A percentile compares a stretch with the other conserved stretches of the same genome.
Conservation (phyloP, 768 basidiomycete species). For the Mycena venus region DNA sequence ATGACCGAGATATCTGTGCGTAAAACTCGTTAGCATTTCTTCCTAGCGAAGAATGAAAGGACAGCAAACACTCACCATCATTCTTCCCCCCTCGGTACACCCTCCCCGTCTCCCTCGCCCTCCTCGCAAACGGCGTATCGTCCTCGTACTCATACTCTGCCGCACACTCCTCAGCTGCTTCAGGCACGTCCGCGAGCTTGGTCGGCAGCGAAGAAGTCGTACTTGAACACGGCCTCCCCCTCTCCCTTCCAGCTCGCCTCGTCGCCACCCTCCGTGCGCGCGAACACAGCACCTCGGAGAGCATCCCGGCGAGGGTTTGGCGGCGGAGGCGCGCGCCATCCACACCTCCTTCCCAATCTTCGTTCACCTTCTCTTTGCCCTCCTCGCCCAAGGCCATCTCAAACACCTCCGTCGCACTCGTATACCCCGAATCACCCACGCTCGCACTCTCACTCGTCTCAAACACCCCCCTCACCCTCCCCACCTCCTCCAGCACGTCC, state of each 20-base stretch:
- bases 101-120: conserved; percentile 81
- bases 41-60: not conserved
- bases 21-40: not conserved
- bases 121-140: conserved; percentile 88
- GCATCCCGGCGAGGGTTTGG: conserved; percentile 74
- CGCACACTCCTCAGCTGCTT: not conserved
- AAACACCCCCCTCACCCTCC: conserved; percentile 59
- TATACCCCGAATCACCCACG: not conserved
- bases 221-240: conserved; percentile 31
- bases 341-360: not conserved
- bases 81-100: conserved; percentile 85
- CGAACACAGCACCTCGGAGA: conserved; percentile 86
- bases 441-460: not conserved
- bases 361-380: no score
- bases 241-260: conserved; percentile 43
- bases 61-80: conserved; percentile 68
- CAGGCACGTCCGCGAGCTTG: not conserved
- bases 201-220: not conserved
- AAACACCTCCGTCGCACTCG: not conserved
- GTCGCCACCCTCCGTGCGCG: conserved; percentile 81
- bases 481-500: conserved; percentile 87
- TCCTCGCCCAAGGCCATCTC: not conserved
- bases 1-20: conserved; percentile 55
- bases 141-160: conserved; percentile 36
- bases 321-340: conserved; percentile 50